Evolutionary conservation across 2,329 filamentous ascomycete species (phyloP).

Genomic region (Ceratocystis huliohia): DNA sequence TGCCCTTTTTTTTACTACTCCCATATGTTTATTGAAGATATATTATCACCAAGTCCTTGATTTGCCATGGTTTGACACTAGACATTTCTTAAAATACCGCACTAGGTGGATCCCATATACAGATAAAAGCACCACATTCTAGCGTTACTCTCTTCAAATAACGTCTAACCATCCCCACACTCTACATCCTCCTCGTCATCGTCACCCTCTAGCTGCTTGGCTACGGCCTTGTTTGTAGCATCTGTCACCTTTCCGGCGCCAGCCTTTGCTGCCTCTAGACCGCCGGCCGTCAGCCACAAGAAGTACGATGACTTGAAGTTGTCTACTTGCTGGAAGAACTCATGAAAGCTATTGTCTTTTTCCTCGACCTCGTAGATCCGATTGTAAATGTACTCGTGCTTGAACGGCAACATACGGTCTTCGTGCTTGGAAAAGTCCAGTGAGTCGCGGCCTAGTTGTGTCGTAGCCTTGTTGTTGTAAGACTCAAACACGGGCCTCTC

Average conservation of each 20-base stretch:
- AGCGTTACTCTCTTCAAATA: neutral
- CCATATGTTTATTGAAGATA: neutral
- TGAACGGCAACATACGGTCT: slow-evolving; percentile 72
- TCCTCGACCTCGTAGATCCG: slow-evolving; percentile 85
- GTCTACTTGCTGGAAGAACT: slow-evolving; percentile 69
- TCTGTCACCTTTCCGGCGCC: slow-evolving; percentile 26
- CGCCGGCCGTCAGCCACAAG: slow-evolving; percentile 60
- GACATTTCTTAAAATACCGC: neutral
- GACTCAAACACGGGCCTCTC: slow-evolving; percentile 83
- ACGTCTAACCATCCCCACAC: slow-evolving; percentile 32
- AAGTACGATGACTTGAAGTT: slow-evolving; percentile 60
- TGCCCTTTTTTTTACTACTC: neutral
- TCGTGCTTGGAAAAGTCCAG: slow-evolving; percentile 72
- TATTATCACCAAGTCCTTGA: neutral
- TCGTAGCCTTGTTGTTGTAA: slow-evolving; percentile 65
- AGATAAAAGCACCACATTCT: neutral
- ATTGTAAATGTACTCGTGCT: slow-evolving; percentile 81
- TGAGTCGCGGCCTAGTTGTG: slow-evolving; percentile 49
- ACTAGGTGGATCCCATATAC: neutral
- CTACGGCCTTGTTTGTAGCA: slow-evolving; percentile 32
- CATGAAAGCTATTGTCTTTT: slow-evolving; percentile 66
- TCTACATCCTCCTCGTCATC: slow-evolving; percentile 39
- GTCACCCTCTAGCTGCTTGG: slow-evolving; percentile 40
- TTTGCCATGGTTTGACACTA: neutral
- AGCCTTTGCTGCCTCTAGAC: slow-evolving; percentile 45